These are phyloP conservation scores for Corylus avellana DNA, from an alignment of 306 rosid species.

Conservation along the genomic window DNA sequence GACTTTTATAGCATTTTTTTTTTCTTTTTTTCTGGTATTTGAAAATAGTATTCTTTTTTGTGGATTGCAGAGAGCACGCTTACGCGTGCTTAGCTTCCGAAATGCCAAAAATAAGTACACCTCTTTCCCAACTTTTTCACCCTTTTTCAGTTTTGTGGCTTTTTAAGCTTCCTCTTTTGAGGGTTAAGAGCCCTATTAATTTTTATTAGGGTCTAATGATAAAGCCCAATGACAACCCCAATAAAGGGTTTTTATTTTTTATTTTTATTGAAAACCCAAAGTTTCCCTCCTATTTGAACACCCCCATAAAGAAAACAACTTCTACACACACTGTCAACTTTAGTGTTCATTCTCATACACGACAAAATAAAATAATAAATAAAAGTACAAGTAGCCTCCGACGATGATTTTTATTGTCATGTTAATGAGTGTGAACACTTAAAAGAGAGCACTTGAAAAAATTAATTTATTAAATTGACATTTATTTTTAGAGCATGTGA, in stretches of 20 bases:
- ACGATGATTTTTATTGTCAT: too few species aligned
- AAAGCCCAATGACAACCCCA: not conserved
- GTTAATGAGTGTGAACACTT: too few species aligned
- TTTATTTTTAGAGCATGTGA: too few species aligned
- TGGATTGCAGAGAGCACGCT: slow-evolving; percentile 1
- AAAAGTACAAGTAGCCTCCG: too few species aligned
- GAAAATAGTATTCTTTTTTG: too few species aligned
- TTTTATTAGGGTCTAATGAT: not conserved
- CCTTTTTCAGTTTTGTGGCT: slow-evolving; percentile 6
- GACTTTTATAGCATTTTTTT: not conserved
- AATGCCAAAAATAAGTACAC: not conserved
- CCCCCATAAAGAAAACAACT: too few species aligned
- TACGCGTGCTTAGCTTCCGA: not conserved
- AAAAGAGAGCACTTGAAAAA: too few species aligned
- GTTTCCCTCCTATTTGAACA: not conserved
- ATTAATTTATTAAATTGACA: too few species aligned
- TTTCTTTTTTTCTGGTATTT: too few species aligned
- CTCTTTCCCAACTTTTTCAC: not conserved
- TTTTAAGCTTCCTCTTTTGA: not conserved
- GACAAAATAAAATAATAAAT: too few species aligned
- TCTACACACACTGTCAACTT: too few species aligned
- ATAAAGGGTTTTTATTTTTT: not conserved
- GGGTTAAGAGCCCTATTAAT: not conserved
- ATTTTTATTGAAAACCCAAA: not conserved
- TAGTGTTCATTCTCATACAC: too few species aligned